Evolutionary conservation across 2,329 filamentous ascomycete species (phyloP).

Genomic region (Beauveria bassiana): DNA sequence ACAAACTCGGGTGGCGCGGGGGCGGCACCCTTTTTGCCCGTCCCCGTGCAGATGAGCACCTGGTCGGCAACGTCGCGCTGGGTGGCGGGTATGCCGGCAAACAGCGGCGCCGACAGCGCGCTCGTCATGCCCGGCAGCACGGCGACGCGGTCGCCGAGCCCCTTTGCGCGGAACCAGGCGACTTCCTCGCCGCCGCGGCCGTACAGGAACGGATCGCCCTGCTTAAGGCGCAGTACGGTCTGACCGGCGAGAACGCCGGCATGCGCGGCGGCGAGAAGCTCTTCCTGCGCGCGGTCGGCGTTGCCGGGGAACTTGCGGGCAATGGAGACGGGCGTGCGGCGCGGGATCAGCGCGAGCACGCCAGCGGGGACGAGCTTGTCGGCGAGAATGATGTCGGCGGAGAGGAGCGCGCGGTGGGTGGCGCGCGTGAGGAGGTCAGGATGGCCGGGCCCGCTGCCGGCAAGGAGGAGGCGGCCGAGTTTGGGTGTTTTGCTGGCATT

Average conservation of each 20-base stretch:
- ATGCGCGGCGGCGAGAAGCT: conserved; percentile 73
- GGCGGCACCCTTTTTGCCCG: conserved; percentile 78
- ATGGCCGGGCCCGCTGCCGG: conserved; percentile 87
- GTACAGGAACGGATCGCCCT: conserved; percentile 95
- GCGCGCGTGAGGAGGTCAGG: conserved; percentile 83
- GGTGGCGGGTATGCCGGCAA: conserved; percentile 80
- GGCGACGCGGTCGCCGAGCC: conserved; percentile 53
- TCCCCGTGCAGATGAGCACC: conserved; percentile 92
- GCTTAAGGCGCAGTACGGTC: conserved; percentile 83
- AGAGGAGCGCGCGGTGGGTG: conserved; percentile 66
- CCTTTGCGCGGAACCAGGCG: conserved; percentile 67
- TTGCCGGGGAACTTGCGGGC: conserved; percentile 97
- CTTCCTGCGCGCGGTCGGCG: conserved; percentile 85
- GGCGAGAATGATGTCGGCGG: conserved; percentile 71
- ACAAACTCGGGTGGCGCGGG: conserved; percentile 77
- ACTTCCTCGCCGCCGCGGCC: conserved; percentile 92
- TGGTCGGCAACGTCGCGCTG: conserved; percentile 88
- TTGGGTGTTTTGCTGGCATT: conserved; percentile 14
- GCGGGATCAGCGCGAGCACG: conserved; percentile 83
- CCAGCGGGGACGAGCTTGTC: conserved; percentile 80
- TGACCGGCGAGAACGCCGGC: conserved; percentile 58
- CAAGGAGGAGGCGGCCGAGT: conserved; percentile 71
- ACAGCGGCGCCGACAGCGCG: conserved; percentile 78
- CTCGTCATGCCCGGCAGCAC: conserved; percentile 90
- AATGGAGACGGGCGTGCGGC: conserved; percentile 81